phyloP scores from a whole-genome alignment of 1,284 basidiomycete genomes.

The Ceratobasidium sp. region DNA sequence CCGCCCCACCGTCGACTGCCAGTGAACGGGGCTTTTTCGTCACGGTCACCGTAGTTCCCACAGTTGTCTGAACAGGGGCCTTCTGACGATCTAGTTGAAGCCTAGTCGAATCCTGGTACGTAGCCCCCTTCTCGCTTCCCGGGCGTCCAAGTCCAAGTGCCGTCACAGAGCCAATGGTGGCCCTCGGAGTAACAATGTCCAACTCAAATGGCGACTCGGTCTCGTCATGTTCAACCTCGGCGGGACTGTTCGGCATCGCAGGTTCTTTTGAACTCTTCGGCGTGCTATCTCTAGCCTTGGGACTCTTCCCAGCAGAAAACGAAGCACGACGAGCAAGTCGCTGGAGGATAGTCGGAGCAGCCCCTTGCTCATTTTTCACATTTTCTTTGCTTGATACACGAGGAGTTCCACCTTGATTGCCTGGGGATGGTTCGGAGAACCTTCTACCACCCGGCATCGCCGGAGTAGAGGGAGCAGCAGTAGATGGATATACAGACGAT shows the following conservation, averaged over 20 bases:
- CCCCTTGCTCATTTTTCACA: background rate
- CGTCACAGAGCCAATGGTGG: background rate
- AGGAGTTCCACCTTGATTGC: background rate
- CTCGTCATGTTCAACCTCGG: conserved; percentile 16
- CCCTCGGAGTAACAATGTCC: conserved; percentile 9
- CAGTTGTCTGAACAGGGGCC: background rate
- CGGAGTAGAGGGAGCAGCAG: background rate
- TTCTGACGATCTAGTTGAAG: conserved; percentile 7
- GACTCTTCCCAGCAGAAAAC: conserved; percentile 26
- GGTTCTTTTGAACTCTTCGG: background rate
- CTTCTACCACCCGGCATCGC: background rate
- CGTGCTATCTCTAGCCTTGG: background rate
- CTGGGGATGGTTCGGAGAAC: conserved; percentile 28
- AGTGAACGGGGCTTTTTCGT: conserved; percentile 6
- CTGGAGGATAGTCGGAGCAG: conserved; percentile 23
- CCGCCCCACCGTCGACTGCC: background rate
- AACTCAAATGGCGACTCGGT: conserved; percentile 17
- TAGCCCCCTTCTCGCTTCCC: background rate
- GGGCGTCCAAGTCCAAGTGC: background rate
- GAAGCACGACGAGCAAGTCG: conserved; percentile 25
- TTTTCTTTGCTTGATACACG: background rate
- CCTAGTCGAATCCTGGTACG: background rate
- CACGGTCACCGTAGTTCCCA: background rate
- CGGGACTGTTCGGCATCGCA: background rate
- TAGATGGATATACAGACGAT: background rate